phyloP scores from a whole-genome alignment of 768 basidiomycete species.

The Coprinopsis sp. region DNA sequence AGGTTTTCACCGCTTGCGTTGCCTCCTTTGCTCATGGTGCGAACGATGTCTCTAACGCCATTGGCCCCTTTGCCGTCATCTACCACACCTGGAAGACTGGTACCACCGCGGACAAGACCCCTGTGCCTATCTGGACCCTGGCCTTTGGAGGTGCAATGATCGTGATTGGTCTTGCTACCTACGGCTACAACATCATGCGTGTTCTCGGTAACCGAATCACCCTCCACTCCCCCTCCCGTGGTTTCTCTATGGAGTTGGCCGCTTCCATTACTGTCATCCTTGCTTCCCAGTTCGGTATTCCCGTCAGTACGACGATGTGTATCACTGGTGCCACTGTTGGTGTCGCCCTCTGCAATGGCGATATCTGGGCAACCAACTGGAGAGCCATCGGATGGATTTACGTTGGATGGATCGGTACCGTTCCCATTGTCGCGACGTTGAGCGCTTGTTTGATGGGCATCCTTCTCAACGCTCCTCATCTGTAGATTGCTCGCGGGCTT shows the following conservation, averaged over 20 bases:
- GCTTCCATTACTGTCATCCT: conserved; percentile 24
- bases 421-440: conserved; percentile 1
- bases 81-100: conserved; percentile 21
- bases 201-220: conserved; percentile 25
- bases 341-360: conserved; percentile 1
- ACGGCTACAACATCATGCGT: no score
- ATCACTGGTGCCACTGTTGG: conserved; percentile 18
- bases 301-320: conserved; percentile 24
- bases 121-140: conserved; percentile 20
- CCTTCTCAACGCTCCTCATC: conserved; percentile 24
- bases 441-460: neutral
- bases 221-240: conserved; percentile 23
- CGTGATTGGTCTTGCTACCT: no score
- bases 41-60: conserved; percentile 24
- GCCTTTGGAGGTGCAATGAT: conserved; percentile 21
- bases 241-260: conserved; percentile 24
- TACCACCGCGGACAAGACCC: conserved; percentile 13
- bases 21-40: conserved; percentile 25
- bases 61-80: conserved; percentile 25
- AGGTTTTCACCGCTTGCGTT: conserved; percentile 25
- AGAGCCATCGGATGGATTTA: conserved; percentile 2
- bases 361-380: conserved; percentile 1
- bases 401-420: neutral
- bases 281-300: conserved; percentile 23
- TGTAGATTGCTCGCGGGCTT: no score